phyloP scores from a whole-genome alignment of 2,329 filamentous ascomycete genomes.

The Stemphylium lycopersici region DNA sequence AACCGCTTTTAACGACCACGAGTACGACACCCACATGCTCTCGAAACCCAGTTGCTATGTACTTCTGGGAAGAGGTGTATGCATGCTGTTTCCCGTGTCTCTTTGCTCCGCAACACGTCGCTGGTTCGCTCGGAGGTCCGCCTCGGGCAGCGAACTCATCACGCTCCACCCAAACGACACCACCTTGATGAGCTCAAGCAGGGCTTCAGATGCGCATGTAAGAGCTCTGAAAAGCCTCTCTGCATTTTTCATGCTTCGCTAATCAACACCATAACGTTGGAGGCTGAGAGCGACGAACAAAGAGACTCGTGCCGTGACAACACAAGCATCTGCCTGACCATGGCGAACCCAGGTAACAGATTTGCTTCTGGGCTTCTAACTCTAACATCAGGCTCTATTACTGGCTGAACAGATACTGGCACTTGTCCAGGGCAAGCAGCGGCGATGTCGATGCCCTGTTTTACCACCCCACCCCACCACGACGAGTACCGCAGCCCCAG shows the following conservation, averaged over 20 bases:
- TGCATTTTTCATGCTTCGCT: no score
- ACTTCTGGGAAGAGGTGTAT: no score
- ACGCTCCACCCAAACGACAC: no score
- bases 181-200: no score
- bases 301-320: not conserved
- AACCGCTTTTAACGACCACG: not conserved
- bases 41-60: not conserved
- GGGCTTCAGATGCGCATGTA: no score
- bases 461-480: not conserved
- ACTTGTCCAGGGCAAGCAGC: not conserved
- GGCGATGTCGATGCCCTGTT: not conserved
- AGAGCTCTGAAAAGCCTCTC: no score
- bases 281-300: not conserved
- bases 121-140: no score
- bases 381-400: not conserved
- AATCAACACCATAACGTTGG: not conserved
- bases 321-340: not conserved
- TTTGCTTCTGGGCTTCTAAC: not conserved
- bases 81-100: no score
- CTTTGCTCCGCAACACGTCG: no score
- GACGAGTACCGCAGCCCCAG: not conserved
- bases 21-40: not conserved
- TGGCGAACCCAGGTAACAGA: not conserved
- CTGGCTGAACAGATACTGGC: not conserved
- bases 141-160: no score